These are phyloP conservation scores for Tremella mesenterica DNA, from an alignment of 768 basidiomycete genomes.

Conservation along the genomic window DNA sequence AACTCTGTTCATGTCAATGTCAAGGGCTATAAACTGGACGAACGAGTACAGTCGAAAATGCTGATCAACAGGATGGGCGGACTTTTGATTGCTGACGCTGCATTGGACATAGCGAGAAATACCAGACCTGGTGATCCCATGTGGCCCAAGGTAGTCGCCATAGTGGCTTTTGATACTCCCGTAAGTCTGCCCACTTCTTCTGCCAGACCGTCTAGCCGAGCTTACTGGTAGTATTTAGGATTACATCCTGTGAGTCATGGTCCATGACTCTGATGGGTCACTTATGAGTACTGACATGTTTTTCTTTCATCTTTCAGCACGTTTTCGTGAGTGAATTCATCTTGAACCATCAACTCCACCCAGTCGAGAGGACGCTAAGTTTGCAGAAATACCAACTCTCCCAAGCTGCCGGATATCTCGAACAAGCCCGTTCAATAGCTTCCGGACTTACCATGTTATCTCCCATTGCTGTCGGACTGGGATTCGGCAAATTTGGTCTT, in stretches of 20 bases:
- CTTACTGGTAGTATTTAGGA: constrained; percentile 63
- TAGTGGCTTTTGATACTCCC: constrained; percentile 81
- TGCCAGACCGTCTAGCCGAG: constrained; percentile 8
- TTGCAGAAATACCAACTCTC: constrained; percentile 63
- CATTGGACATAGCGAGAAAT: constrained; percentile 63
- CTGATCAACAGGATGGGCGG: constrained; percentile 71
- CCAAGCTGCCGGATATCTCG: constrained; percentile 63
- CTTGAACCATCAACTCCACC: not conserved
- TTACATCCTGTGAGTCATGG: constrained; percentile 55
- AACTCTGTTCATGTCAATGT: too few relatives aligned
- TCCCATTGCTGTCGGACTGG: constrained; percentile 43
- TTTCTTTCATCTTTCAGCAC: constrained; percentile 13
- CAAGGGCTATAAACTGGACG: not conserved
- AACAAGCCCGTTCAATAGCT: constrained; percentile 57
- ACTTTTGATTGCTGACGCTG: constrained; percentile 72
- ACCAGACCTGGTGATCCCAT: constrained; percentile 60
- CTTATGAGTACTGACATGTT: not conserved
- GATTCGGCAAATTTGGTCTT: constrained; percentile 36
- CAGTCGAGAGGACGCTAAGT: not conserved
- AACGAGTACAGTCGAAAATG: not conserved
- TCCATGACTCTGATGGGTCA: not conserved
- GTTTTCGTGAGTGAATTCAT: constrained; percentile 22
- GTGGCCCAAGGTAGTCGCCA: constrained; percentile 79
- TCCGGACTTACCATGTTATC: constrained; percentile 53
- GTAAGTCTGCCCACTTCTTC: constrained; percentile 48